Evolutionary conservation across 2,329 filamentous ascomycete species (phyloP).

Genomic region (Cercospora berteroae): DNA sequence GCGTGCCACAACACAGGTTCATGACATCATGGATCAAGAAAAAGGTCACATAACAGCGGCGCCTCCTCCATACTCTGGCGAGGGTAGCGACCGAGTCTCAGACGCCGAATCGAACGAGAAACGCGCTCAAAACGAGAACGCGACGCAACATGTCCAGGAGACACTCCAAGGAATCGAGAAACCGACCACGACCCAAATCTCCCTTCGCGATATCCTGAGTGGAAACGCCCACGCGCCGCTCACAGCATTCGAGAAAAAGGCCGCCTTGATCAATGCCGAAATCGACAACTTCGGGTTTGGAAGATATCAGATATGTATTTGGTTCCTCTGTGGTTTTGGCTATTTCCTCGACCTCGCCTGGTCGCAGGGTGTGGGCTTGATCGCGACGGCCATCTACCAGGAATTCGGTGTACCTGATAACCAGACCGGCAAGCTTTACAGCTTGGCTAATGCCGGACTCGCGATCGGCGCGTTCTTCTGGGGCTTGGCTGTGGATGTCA

Average conservation of each 20-base stretch:
- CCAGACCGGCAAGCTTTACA: constrained; percentile 48
- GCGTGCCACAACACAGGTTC: not conserved
- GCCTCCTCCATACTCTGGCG: not conserved
- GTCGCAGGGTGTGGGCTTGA: constrained; percentile 60
- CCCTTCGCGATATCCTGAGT: constrained; percentile 9
- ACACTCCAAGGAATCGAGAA: constrained; percentile 1
- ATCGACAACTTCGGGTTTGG: constrained; percentile 56
- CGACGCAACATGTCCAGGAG: not conserved
- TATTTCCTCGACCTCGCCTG: constrained; percentile 58
- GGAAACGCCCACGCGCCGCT: constrained; percentile 16
- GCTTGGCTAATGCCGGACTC: constrained; percentile 55
- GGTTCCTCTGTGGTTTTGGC: constrained; percentile 55
- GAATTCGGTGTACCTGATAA: constrained; percentile 53
- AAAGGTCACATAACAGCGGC: constrained; percentile 1
- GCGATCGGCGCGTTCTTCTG: constrained; percentile 57
- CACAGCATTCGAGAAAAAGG: constrained; percentile 47
- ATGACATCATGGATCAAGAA: constrained; percentile 3
- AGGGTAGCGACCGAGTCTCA: not conserved
- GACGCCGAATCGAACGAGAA: constrained; percentile 1
- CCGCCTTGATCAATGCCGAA: constrained; percentile 47
- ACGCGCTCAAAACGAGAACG: not conserved
- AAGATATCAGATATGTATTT: constrained; percentile 48
- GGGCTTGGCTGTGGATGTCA: constrained; percentile 56
- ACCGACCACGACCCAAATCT: constrained; percentile 8
- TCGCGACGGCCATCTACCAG: constrained; percentile 55